A percentile compares a stretch with the other conserved stretches of the same genome.
Conservation (phyloP, 208 protist genomes). For the Trypanosomatidae sp. region DNA sequence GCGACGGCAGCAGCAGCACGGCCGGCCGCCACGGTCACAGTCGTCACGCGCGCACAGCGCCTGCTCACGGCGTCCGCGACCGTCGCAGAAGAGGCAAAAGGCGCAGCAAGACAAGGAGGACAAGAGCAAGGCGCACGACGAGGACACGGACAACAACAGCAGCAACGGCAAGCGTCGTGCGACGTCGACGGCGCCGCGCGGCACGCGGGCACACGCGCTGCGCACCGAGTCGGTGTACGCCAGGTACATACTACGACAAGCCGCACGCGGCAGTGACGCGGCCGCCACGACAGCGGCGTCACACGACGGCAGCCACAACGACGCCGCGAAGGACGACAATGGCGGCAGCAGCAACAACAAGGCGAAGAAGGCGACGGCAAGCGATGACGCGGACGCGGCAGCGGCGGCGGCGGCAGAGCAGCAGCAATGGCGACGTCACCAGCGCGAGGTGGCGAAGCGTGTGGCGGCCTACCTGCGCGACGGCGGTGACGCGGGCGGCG, state of each 20-base stretch:
- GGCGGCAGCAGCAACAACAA: not conserved
- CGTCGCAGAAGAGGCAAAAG: not conserved
- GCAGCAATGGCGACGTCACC: no score
- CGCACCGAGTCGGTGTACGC: conserved; percentile 57
- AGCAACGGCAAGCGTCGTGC: not conserved
- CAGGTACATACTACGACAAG: conserved; percentile 22
- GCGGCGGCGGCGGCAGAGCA: no score
- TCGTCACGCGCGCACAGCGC: not conserved
- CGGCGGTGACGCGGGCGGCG: no score
- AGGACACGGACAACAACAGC: not conserved
- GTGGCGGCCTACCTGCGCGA: conserved; percentile 42
- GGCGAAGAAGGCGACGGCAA: not conserved
- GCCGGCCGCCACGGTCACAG: not conserved
- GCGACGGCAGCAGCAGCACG: conserved; percentile 6
- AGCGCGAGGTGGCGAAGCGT: conserved; percentile 40
- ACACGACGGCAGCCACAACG: conserved; percentile 2
- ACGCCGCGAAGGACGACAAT: conserved; percentile 2
- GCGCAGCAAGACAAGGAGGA: not conserved
- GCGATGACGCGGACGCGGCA: not conserved
- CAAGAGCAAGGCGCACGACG: not conserved
- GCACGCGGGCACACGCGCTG: conserved; percentile 67
- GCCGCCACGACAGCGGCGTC: no score
- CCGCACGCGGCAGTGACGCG: conserved; percentile 10
- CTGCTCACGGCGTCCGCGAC: no score
- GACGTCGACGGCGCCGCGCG: conserved; percentile 12